Evolutionary conservation across 2,329 filamentous ascomycete species (phyloP).

Genomic region (Leptographium lundbergii): DNA sequence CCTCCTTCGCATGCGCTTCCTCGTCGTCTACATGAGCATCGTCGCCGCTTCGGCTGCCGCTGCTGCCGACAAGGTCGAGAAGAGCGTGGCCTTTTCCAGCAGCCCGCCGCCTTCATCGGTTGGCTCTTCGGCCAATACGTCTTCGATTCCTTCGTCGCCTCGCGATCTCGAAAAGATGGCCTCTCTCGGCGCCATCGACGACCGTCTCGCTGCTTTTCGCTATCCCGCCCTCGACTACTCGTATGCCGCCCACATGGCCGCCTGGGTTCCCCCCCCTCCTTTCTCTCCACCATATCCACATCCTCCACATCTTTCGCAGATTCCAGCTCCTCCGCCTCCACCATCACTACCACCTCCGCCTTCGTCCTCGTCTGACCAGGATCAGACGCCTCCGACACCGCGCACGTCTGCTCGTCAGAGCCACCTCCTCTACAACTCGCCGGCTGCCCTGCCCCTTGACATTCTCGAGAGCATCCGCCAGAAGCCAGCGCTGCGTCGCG

Average conservation of each 20-base stretch:
- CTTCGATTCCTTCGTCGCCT: slow-evolving; percentile 8
- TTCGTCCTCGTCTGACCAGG: background rate
- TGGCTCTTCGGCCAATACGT: background rate
- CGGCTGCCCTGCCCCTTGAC: slow-evolving; percentile 25
- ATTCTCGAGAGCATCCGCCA: slow-evolving; percentile 31
- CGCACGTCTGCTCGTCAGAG: background rate
- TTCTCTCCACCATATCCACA: background rate
- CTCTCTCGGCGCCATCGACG: slow-evolving; percentile 5
- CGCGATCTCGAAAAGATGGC: slow-evolving; percentile 20
- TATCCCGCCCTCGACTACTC: background rate
- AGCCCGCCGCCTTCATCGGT: background rate
- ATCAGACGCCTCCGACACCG: background rate
- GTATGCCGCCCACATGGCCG: background rate
- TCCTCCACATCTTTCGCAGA: background rate
- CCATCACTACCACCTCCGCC: background rate
- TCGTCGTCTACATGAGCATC: slow-evolving; percentile 52
- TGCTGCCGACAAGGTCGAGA: slow-evolving; percentile 23
- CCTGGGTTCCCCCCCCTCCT: background rate
- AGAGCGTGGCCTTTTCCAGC: slow-evolving; percentile 10
- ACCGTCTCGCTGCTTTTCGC: slow-evolving; percentile 2
- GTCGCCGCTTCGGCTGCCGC: slow-evolving; percentile 27
- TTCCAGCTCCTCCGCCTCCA: background rate
- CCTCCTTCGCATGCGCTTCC: slow-evolving; percentile 49
- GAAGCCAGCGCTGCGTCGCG: slow-evolving; percentile 35
- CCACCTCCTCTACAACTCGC: background rate